These are phyloP conservation scores for Chloris gayana DNA, from an alignment of 176 grass and related monocot species.

Conservation along the genomic window DNA sequence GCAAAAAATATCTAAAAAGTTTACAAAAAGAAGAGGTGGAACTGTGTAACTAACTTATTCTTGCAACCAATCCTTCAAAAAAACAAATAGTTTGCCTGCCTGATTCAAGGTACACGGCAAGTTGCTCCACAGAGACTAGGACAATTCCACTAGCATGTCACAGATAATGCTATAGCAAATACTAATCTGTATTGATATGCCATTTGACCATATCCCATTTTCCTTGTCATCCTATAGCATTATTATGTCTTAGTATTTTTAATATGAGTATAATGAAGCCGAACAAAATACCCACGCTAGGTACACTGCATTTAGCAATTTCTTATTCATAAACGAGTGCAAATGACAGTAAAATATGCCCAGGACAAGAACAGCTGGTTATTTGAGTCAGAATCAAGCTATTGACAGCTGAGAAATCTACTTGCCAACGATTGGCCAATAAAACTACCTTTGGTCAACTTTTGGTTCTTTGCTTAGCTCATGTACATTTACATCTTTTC, in stretches of 20 bases:
- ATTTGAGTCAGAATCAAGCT: no score
- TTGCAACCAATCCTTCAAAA: not conserved
- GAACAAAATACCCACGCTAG: not conserved
- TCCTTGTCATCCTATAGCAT: no score
- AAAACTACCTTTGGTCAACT: not conserved
- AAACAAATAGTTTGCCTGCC: not conserved
- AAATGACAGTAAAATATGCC: no score
- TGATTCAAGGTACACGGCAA: no score
- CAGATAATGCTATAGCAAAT: no score
- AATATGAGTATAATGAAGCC: not conserved
- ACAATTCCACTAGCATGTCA: not conserved
- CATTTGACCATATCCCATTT: no score
- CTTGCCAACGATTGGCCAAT: not conserved
- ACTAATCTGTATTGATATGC: no score
- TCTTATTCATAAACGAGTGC: no score
- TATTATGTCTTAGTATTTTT: no score
- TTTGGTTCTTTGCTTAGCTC: not conserved
- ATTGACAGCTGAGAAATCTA: not conserved
- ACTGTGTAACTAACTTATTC: not conserved
- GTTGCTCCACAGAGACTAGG: not conserved
- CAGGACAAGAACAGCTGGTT: no score
- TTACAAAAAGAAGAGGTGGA: not conserved
- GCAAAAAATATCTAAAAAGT: no score
- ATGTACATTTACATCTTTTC: not conserved
- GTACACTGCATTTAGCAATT: not conserved